These are phyloP conservation scores for Leccinellum rugosiceps DNA, from an alignment of 768 basidiomycete genomes.

Conservation along the genomic window DNA sequence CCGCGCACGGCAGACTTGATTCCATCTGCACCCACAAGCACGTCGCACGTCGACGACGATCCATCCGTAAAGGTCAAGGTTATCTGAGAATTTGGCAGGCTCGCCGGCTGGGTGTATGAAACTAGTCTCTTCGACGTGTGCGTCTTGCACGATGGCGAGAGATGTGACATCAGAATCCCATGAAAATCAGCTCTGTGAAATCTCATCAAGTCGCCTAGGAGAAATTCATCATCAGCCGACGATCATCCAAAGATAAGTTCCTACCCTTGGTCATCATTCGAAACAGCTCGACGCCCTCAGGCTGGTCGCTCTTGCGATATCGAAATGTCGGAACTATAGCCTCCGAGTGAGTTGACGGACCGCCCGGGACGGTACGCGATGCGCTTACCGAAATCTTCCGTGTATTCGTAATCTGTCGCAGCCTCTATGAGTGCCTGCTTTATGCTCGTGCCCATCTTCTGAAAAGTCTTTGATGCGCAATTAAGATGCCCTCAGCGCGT, in stretches of 20 bases:
- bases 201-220: constrained; percentile 44
- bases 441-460: constrained; percentile 16
- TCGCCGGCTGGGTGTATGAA: constrained; percentile 47
- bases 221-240: neutral
- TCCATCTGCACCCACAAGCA: constrained; percentile 69
- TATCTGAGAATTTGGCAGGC: constrained; percentile 31
- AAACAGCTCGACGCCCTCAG: constrained; percentile 49
- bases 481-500: neutral
- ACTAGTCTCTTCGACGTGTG: constrained; percentile 58
- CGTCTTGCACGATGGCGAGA: constrained; percentile 45
- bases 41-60: constrained; percentile 54
- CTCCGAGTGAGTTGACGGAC: neutral
- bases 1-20: constrained; percentile 52
- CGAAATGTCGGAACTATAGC: constrained; percentile 47
- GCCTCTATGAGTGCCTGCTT: constrained; percentile 15
- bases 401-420: constrained; percentile 19
- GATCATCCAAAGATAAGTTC: neutral
- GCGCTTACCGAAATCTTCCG: constrained; percentile 22
- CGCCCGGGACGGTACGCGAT: neutral
- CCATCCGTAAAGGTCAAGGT: constrained; percentile 61
- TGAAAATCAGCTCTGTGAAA: constrained; percentile 76
- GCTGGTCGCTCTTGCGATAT: constrained; percentile 61
- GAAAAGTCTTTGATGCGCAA: constrained; percentile 14
- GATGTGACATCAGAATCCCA: constrained; percentile 47
- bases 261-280: constrained; percentile 57